Conservation (phyloP, 768 basidiomycete species). For the Termitomyces bulborhizus region DNA sequence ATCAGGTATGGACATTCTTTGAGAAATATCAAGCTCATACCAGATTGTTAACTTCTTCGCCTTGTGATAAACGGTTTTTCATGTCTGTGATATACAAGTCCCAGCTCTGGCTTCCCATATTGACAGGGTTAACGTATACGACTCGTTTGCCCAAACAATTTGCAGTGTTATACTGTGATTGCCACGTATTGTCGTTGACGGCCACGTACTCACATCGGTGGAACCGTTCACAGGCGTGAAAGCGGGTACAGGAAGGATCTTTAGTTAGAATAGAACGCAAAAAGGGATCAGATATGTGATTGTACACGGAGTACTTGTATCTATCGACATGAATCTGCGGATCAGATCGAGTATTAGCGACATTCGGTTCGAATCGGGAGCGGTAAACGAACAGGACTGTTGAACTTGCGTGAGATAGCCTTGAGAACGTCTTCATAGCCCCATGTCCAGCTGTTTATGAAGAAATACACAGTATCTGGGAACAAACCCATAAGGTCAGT, state of each 20-base stretch:
- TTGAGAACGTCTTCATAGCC: slow-evolving; percentile 92
- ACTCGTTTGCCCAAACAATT: slow-evolving; percentile 50
- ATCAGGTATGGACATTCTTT: neutral
- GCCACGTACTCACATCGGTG: slow-evolving; percentile 62
- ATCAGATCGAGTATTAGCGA: neutral
- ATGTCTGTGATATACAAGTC: slow-evolving; percentile 35
- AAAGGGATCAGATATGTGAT: slow-evolving; percentile 51
- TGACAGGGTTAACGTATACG: slow-evolving; percentile 83
- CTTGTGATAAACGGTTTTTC: slow-evolving; percentile 29
- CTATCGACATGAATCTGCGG: slow-evolving; percentile 82
- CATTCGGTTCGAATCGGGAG: neutral
- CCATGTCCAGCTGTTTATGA: slow-evolving; percentile 93
- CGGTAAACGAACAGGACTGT: slow-evolving; percentile 40
- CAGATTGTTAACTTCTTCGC: slow-evolving; percentile 49
- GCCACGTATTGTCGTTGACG: slow-evolving; percentile 28
- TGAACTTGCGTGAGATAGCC: slow-evolving; percentile 62
- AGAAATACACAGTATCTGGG: slow-evolving; percentile 67
- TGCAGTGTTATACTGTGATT: slow-evolving; percentile 21
- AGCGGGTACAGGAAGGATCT: slow-evolving; percentile 61
- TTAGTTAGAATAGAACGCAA: slow-evolving; percentile 53
- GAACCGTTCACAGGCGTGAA: slow-evolving; percentile 91
- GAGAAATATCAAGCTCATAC: slow-evolving; percentile 32
- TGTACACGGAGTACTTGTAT: slow-evolving; percentile 74
- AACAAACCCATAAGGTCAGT: slow-evolving; percentile 65
- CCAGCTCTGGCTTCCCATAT: slow-evolving; percentile 55